Evolutionary conservation across 345 rosid species (phyloP).

Genomic region (Microthlaspi erraticum): DNA sequence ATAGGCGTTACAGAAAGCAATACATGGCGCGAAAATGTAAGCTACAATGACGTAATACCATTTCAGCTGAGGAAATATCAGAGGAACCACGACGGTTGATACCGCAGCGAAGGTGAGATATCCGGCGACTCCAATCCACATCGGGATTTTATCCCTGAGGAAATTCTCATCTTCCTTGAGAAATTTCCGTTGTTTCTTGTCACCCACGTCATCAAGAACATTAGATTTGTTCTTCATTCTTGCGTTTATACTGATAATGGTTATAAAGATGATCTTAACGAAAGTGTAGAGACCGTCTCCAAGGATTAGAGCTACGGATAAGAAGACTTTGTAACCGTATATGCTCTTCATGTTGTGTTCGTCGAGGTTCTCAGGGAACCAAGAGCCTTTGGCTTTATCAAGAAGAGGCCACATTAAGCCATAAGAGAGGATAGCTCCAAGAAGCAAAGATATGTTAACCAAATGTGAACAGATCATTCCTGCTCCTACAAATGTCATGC

Average conservation of each 20-base stretch:
- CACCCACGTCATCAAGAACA: conserved; percentile 36
- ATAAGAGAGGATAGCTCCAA: conserved; percentile 82
- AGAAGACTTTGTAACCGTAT: conserved; percentile 93
- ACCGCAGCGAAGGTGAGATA: conserved; percentile 59
- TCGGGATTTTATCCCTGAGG: conserved; percentile 71
- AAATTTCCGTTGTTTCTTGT: conserved; percentile 40
- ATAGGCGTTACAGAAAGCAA: conserved; percentile 92
- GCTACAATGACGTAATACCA: conserved; percentile 85
- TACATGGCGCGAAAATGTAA: conserved; percentile 81
- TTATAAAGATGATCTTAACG: conserved; percentile 60
- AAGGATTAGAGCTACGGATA: conserved; percentile 81
- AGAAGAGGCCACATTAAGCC: conserved; percentile 96
- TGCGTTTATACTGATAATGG: conserved; percentile 54
- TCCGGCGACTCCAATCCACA: conserved; percentile 72
- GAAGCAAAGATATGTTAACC: conserved; percentile 83
- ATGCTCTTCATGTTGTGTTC: conserved; percentile 86
- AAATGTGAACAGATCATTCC: conserved; percentile 93
- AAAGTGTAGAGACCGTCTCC: conserved; percentile 96
- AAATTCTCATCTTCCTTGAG: conserved; percentile 67
- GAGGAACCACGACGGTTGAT: conserved; percentile 68
- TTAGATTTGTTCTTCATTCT: conserved; percentile 52
- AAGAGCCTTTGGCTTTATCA: conserved; percentile 65
- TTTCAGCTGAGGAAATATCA: conserved; percentile 89
- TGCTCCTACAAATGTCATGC: conserved; percentile 84
- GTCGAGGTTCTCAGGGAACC: conserved; percentile 66